phyloP scores from a whole-genome alignment of 441 rosid species.

The Mallotus japonicus region DNA sequence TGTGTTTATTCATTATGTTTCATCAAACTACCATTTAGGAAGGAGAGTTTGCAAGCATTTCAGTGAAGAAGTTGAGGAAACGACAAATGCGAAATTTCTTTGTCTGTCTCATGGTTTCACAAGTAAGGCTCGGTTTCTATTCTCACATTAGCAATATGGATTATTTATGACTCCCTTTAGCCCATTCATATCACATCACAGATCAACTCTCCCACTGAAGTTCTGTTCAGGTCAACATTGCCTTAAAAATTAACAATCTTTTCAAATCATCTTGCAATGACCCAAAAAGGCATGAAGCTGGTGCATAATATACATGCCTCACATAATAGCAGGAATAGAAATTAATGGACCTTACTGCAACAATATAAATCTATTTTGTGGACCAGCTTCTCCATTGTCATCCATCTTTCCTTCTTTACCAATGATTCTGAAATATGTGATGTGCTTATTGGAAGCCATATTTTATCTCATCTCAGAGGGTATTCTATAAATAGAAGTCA shows the following conservation, averaged over 20 bases:
- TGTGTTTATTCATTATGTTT: slow-evolving; percentile 10
- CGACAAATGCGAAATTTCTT: slow-evolving; percentile 92
- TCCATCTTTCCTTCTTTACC: background rate
- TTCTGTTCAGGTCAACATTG: background rate
- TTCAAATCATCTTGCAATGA: background rate
- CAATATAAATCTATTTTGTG: background rate
- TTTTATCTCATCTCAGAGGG: no score
- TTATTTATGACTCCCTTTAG: background rate
- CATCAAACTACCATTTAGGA: slow-evolving; percentile 46
- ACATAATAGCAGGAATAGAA: no score
- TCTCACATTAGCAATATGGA: background rate
- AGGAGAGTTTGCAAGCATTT: slow-evolving; percentile 77
- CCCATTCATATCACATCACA: background rate
- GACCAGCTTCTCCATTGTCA: background rate
- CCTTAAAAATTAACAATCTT: background rate
- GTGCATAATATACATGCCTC: background rate
- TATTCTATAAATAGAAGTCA: no score
- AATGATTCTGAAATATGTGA: background rate
- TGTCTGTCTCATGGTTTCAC: slow-evolving; percentile 92
- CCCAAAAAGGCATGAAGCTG: background rate
- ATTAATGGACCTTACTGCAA: background rate
- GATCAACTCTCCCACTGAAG: no score
- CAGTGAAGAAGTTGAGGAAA: slow-evolving; percentile 80
- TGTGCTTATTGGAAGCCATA: background rate
- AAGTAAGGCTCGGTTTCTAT: slow-evolving; percentile 48